Conservation (phyloP, 1,284 basidiomycete species). For the Wolfiporia cocos region DNA sequence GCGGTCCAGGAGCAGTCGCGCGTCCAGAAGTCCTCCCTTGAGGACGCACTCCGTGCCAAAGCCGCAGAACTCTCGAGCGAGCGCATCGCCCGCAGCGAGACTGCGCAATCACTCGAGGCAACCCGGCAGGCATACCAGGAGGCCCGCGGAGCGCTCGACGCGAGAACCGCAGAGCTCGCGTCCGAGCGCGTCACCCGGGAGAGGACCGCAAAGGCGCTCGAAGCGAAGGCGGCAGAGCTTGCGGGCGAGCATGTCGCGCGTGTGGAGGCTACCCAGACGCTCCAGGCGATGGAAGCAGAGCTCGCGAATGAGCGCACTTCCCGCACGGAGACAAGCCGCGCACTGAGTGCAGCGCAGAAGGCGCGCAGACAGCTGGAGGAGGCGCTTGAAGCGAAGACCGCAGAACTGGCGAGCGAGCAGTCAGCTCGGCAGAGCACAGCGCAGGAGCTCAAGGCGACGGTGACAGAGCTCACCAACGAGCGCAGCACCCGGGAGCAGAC, state of each 20-base stretch:
- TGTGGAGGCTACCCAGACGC: too few relatives aligned
- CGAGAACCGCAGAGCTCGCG: not conserved
- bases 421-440: too few relatives aligned
- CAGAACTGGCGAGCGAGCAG: conserved; percentile 1
- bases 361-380: conserved; percentile 1
- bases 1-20: too few relatives aligned
- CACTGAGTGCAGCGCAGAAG: not conserved
- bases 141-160: not conserved
- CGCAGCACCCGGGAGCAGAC: too few relatives aligned
- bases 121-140: not conserved
- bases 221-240: not conserved
- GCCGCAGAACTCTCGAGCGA: not conserved
- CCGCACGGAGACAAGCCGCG: not conserved
- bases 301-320: not conserved
- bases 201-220: not conserved
- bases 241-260: too few relatives aligned
- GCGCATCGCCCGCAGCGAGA: not conserved
- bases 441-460: too few relatives aligned
- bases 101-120: not conserved
- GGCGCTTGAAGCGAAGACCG: not conserved
- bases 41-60: not conserved
- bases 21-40: too few relatives aligned
- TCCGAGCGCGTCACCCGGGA: not conserved
- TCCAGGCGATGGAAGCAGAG: too few relatives aligned
- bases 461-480: too few relatives aligned